Evolutionary conservation across 345 rosid species (phyloP), one percentile per base, ranked within the genome.

Genomic region (Jatropha curcas): DNA sequence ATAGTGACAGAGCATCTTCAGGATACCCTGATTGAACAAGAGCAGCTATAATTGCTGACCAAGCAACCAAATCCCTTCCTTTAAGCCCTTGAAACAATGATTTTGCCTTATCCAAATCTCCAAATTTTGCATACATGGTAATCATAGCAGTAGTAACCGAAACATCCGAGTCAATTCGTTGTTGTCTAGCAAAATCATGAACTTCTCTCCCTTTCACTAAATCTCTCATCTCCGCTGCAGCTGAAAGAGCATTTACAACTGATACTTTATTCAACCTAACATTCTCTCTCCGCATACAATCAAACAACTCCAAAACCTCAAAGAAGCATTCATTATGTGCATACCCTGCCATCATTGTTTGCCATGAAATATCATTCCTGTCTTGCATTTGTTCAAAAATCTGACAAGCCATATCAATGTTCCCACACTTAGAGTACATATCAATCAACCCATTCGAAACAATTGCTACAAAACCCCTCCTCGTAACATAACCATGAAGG

Each of bases 331-430:
- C 82, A 60, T 80, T 76, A 71, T 89, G 71, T 35, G 86, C 86
- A 86, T 82, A 87, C 41, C 86, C 90, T 1, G 91, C 81, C 84
- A 89, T 86, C 84, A 89, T 87, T 28, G 87, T 75, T 6, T 82
- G 77, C 85, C 88, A 86, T 0, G 82, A 84, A 72, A 78, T 80
- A 57, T 57, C 79, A 79, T 81, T 86, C 68, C 19, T 76, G 31
- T 79, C 69, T 41, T 0, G 14, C 80, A 82, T 75, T 13, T 27
- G 60, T 63, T 82, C 82, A 67, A 89, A 89, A 67, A 84, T 37
- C 39, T 51, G 70, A 28, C 74, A 75, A 74, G 91, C 90, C 22
- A 48, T 73, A 73, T 68, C 63, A 4, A 84, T 60, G 46, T 82
- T 76, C 10, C 74, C 79, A 34, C 90, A 83, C 66, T 87, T 89